These are phyloP conservation scores for Amoeboaphelidium occidentale DNA, from an alignment of 371 early-diverging fungal species.

Conservation along the genomic window DNA sequence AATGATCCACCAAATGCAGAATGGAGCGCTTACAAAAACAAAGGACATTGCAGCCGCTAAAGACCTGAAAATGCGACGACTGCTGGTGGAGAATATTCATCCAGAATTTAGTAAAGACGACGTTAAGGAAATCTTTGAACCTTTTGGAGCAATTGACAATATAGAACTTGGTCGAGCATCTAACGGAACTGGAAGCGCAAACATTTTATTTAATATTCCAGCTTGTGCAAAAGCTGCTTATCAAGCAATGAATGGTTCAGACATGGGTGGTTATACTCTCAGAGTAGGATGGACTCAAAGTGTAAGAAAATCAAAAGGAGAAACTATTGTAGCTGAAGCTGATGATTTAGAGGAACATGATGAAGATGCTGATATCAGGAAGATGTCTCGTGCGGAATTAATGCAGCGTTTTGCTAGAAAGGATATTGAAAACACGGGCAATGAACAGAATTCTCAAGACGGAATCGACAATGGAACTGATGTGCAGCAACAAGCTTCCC, in stretches of 20 bases:
- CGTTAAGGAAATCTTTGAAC: slow-evolving; percentile 51
- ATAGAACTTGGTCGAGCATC: background rate
- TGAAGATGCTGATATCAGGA: too few relatives aligned
- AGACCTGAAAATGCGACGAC: slow-evolving; percentile 12
- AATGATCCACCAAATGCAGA: too few relatives aligned
- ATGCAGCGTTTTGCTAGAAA: too few relatives aligned
- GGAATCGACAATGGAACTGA: too few relatives aligned
- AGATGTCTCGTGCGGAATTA: too few relatives aligned
- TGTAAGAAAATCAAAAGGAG: too few relatives aligned
- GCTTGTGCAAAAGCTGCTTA: slow-evolving; percentile 42
- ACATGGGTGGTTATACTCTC: slow-evolving; percentile 34
- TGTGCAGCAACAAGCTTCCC: slow-evolving; percentile 13
- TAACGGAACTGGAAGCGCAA: background rate
- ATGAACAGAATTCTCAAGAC: too few relatives aligned
- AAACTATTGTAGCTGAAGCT: too few relatives aligned
- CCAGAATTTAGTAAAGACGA: slow-evolving; percentile 59
- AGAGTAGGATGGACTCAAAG: slow-evolving; percentile 3
- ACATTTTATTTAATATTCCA: background rate
- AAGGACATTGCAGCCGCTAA: background rate
- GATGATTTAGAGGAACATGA: too few relatives aligned
- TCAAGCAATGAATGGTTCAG: slow-evolving; percentile 62
- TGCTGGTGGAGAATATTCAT: slow-evolving; percentile 59
- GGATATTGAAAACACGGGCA: too few relatives aligned
- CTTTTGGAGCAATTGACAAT: slow-evolving; percentile 48
- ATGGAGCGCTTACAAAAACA: too few relatives aligned